Evolutionary conservation across 164 flowering plant species (phyloP).

Genomic region (Magnolia kwangsiensis): DNA sequence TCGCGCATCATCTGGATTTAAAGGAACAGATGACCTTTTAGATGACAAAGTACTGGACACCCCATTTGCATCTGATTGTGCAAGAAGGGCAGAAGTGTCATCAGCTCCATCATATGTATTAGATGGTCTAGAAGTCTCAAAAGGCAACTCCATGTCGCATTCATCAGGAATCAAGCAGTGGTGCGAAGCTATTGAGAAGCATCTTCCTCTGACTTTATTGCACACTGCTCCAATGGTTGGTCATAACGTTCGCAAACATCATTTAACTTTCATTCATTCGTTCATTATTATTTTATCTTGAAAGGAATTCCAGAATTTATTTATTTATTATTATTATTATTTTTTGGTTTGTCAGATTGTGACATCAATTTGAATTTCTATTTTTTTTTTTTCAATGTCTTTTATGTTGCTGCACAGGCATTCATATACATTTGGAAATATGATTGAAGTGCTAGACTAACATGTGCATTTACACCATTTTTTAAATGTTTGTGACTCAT

Average conservation of each 20-base stretch:
- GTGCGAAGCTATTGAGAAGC: constrained; percentile 69
- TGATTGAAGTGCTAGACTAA: too few relatives aligned
- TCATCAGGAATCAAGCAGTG: constrained; percentile 56
- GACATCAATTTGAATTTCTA: not conserved
- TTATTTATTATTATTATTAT: too few relatives aligned
- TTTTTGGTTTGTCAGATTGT: not conserved
- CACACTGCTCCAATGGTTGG: constrained; percentile 72
- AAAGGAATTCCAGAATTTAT: not conserved
- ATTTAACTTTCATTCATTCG: not conserved
- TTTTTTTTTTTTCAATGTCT: too few relatives aligned
- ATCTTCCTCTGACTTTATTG: constrained; percentile 46
- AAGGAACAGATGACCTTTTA: constrained; percentile 74
- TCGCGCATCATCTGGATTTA: constrained; percentile 88
- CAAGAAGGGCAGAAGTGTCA: constrained; percentile 61
- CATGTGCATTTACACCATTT: too few relatives aligned
- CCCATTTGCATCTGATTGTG: constrained; percentile 69
- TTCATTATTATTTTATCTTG: not conserved
- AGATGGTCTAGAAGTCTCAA: constrained; percentile 26
- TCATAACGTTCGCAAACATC: constrained; percentile 2
- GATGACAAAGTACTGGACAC: constrained; percentile 61
- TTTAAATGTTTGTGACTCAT: too few relatives aligned
- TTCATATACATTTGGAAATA: too few relatives aligned
- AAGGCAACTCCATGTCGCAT: constrained; percentile 19
- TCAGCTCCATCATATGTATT: constrained; percentile 76
- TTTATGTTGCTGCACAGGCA: too few relatives aligned